Conservation (phyloP, 768 basidiomycete species). For the Pleurotus eryngii region DNA sequence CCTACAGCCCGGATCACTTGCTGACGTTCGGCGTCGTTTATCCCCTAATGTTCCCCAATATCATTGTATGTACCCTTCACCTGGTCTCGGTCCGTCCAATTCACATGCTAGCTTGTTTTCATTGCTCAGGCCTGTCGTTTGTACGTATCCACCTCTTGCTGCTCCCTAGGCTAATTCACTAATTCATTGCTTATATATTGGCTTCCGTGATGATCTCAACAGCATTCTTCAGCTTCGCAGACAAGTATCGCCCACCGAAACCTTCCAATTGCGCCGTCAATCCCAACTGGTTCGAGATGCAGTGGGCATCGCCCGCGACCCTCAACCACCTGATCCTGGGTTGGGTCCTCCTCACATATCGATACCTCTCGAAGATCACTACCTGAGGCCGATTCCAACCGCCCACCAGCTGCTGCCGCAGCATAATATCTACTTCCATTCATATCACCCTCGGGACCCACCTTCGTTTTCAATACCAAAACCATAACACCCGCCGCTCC, state of each 20-base stretch:
- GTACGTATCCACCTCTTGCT: conserved; percentile 11
- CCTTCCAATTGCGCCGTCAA: conserved; percentile 11
- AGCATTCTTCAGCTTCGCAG: conserved; percentile 19
- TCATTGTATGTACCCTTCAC: conserved; percentile 15
- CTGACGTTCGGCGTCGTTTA: conserved; percentile 17
- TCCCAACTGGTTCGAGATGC: conserved; percentile 18
- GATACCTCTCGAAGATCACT: background rate
- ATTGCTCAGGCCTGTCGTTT: conserved; percentile 20
- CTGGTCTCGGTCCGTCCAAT: background rate
- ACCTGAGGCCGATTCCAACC: background rate
- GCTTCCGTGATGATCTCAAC: background rate
- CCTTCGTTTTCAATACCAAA: background rate
- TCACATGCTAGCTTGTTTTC: background rate
- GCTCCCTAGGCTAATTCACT: background rate
- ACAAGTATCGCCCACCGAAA: conserved; percentile 15
- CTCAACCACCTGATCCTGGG: background rate
- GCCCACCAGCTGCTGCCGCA: conserved; percentile 1
- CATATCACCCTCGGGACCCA: background rate
- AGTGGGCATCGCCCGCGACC: background rate
- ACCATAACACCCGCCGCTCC: background rate
- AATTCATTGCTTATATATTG: background rate
- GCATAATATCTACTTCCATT: background rate
- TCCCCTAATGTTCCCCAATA: conserved; percentile 17
- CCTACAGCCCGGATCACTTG: conserved; percentile 9
- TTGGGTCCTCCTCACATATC: background rate